Evolutionary conservation across 2,329 filamentous ascomycete genomes (phyloP).

Genomic region (Didymella exigua): DNA sequence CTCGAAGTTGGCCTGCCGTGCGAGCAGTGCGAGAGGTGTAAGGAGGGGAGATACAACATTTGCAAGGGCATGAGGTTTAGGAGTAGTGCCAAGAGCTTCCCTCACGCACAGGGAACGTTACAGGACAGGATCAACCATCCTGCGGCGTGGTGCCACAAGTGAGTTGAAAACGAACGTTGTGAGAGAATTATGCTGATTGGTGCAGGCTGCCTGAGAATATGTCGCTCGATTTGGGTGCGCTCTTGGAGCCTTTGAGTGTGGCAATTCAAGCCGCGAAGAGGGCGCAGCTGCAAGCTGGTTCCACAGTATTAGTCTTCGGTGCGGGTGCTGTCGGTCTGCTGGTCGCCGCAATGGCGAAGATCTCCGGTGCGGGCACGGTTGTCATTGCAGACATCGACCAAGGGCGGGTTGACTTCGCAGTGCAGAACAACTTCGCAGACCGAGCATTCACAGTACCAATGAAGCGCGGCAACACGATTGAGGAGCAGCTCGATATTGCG

Average conservation of each 20-base stretch:
- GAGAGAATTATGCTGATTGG: slow-evolving; percentile 8
- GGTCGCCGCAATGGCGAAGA: slow-evolving; percentile 62
- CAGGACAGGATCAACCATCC: slow-evolving; percentile 68
- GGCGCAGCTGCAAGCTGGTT: slow-evolving; percentile 54
- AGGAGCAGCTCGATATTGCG: slow-evolving; percentile 60
- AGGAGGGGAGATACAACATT: slow-evolving; percentile 65
- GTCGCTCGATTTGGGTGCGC: slow-evolving; percentile 61
- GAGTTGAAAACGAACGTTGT: slow-evolving; percentile 9
- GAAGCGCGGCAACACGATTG: slow-evolving; percentile 55
- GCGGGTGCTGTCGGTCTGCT: slow-evolving; percentile 66
- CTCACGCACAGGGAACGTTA: slow-evolving; percentile 68
- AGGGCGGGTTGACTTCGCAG: slow-evolving; percentile 62
- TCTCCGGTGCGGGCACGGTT: slow-evolving; percentile 60
- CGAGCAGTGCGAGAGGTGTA: slow-evolving; percentile 63
- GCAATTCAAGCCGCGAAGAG: slow-evolving; percentile 64
- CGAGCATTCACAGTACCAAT: slow-evolving; percentile 53
- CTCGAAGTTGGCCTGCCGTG: slow-evolving; percentile 91
- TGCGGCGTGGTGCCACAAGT: slow-evolving; percentile 63
- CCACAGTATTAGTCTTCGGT: slow-evolving; percentile 63
- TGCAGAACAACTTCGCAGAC: slow-evolving; percentile 57
- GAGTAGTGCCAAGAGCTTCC: slow-evolving; percentile 64
- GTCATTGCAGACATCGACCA: slow-evolving; percentile 67
- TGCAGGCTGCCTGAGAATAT: slow-evolving; percentile 57
- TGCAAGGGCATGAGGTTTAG: slow-evolving; percentile 64
- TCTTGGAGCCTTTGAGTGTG: slow-evolving; percentile 66